These are phyloP conservation scores for Phytophthora quininea DNA, from an alignment of 352 stramenopile genomes.

Conservation along the genomic window DNA sequence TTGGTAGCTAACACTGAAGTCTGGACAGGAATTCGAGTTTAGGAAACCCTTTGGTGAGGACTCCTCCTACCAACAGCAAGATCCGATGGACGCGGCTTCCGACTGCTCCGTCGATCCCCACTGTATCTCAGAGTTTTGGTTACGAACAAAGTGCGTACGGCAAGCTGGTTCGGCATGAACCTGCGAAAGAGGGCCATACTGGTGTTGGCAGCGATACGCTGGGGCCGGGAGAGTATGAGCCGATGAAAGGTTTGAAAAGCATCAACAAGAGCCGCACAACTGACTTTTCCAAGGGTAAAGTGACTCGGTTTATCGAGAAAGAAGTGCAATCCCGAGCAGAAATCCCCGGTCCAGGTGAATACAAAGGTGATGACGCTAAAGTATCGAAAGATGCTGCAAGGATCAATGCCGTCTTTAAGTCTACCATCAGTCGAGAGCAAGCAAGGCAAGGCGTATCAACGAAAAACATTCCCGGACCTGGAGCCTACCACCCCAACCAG, in stretches of 20 bases:
- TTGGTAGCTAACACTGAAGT: background rate
- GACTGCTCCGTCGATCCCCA: conserved; percentile 77
- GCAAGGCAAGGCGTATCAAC: conserved; percentile 32
- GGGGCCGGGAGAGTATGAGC: conserved; percentile 77
- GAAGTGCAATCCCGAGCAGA: conserved; percentile 63
- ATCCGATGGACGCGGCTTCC: conserved; percentile 75
- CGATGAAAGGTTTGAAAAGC: conserved; percentile 66
- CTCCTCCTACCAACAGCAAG: conserved; percentile 45
- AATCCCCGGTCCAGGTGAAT: conserved; percentile 68
- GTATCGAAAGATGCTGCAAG: conserved; percentile 47
- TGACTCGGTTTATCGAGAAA: conserved; percentile 66
- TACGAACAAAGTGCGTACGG: conserved; percentile 78
- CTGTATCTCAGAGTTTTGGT: conserved; percentile 74
- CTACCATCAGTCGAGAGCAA: conserved; percentile 59
- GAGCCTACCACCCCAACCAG: conserved; percentile 57
- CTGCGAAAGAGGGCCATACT: conserved; percentile 55
- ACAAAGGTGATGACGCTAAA: conserved; percentile 40
- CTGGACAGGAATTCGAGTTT: conserved; percentile 30
- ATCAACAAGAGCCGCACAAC: conserved; percentile 68
- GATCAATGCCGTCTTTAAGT: conserved; percentile 80
- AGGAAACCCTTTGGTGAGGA: conserved; percentile 32
- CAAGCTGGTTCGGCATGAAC: conserved; percentile 76
- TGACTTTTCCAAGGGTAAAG: conserved; percentile 78
- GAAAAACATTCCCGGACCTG: conserved; percentile 63
- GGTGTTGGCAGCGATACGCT: conserved; percentile 63